Conservation (phyloP, 139 green algal species). For the Asterochloris sp. region DNA sequence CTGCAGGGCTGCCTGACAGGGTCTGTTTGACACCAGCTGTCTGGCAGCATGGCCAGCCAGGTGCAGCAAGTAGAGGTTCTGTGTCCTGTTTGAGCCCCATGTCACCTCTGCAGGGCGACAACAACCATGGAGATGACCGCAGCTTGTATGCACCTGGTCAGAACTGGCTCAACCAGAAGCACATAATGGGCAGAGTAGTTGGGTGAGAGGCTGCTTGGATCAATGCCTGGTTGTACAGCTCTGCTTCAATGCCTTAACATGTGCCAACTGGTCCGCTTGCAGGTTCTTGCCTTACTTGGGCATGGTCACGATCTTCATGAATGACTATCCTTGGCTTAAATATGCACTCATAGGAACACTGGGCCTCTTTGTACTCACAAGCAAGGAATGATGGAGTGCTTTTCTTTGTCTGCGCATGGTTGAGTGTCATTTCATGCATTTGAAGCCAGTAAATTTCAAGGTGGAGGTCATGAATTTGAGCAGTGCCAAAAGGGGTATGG, state of each 20-base stretch:
- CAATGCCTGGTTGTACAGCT: background rate
- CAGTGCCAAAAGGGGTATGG: too few relatives aligned
- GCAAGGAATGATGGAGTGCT: slow-evolving; percentile 69
- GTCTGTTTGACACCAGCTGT: background rate
- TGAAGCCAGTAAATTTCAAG: too few relatives aligned
- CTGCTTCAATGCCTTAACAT: background rate
- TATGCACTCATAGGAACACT: slow-evolving; percentile 85
- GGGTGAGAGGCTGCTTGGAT: slow-evolving; percentile 50
- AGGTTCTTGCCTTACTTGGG: slow-evolving; percentile 92
- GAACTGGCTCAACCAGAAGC: slow-evolving; percentile 82
- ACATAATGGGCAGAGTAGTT: slow-evolving; percentile 95
- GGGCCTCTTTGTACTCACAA: slow-evolving; percentile 90
- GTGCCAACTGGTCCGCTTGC: background rate
- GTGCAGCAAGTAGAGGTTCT: background rate
- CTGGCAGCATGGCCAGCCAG: background rate
- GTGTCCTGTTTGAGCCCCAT: background rate
- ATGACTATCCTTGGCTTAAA: slow-evolving; percentile 93
- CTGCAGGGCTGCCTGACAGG: background rate
- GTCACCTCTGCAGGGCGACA: slow-evolving; percentile 68
- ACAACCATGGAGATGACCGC: slow-evolving; percentile 87
- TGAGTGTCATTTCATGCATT: too few relatives aligned
- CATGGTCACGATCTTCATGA: slow-evolving; percentile 98
- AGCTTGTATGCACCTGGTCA: slow-evolving; percentile 80
- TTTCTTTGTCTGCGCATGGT: too few relatives aligned
- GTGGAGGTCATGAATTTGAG: too few relatives aligned